These are phyloP conservation scores for Seiridium unicorne DNA, from an alignment of 2,329 filamentous ascomycete species.

Conservation along the genomic window DNA sequence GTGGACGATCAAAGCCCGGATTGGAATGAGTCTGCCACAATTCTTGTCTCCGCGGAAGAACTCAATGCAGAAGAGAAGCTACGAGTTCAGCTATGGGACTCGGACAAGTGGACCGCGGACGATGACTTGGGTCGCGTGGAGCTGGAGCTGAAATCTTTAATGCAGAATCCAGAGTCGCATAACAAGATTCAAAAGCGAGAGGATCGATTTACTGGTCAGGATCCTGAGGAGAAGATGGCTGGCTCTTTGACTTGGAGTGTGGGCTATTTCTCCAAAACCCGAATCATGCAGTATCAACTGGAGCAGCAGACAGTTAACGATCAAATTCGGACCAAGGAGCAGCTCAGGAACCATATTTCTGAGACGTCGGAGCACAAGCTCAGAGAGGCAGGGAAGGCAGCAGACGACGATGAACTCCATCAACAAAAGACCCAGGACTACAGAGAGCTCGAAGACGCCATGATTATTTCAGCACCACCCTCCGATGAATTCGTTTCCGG, in stretches of 20 bases:
- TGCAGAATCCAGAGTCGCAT: conserved; percentile 56
- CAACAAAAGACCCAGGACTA: conserved; percentile 69
- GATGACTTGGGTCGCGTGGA: conserved; percentile 75
- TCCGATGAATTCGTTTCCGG: conserved; percentile 61
- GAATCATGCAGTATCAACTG: conserved; percentile 61
- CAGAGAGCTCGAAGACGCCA: conserved; percentile 57
- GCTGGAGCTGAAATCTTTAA: conserved; percentile 63
- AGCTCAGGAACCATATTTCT: conserved; percentile 58
- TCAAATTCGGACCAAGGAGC: conserved; percentile 53
- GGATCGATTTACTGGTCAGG: conserved; percentile 65
- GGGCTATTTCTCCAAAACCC: conserved; percentile 68
- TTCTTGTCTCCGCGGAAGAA: conserved; percentile 70
- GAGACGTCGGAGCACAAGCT: conserved; percentile 59
- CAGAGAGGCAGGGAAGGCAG: conserved; percentile 58
- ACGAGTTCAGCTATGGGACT: conserved; percentile 73
- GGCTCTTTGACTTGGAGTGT: conserved; percentile 69
- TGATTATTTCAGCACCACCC: conserved; percentile 68
- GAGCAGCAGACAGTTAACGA: conserved; percentile 58
- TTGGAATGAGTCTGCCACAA: conserved; percentile 69
- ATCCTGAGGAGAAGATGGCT: conserved; percentile 65
- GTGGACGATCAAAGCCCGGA: conserved; percentile 63
- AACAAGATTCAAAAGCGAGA: conserved; percentile 61
- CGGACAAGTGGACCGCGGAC: conserved; percentile 69
- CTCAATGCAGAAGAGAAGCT: conserved; percentile 70
- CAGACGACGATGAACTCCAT: conserved; percentile 60